Evolutionary conservation across 164 flowering plant species (phyloP).

Genomic region (Taxillus chinensis): DNA sequence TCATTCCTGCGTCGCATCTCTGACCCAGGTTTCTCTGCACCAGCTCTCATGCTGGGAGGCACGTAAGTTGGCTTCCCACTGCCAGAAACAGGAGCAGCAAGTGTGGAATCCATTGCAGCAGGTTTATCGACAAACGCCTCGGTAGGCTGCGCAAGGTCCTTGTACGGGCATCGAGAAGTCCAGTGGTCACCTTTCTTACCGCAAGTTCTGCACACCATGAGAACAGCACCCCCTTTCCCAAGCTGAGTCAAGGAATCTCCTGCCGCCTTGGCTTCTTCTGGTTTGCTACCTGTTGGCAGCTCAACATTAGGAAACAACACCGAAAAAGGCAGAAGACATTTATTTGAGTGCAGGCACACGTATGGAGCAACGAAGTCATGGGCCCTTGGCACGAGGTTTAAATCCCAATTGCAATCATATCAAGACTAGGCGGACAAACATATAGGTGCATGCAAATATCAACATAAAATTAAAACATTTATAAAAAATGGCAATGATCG

Average conservation of each 20-base stretch:
- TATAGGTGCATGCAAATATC: too few species aligned
- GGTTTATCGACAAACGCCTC: constrained; percentile 46
- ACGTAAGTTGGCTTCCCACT: constrained; percentile 40
- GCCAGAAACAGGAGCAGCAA: constrained; percentile 25
- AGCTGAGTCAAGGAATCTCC: constrained; percentile 52
- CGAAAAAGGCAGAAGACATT: too few species aligned
- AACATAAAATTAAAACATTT: too few species aligned
- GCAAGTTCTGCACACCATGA: constrained; percentile 79
- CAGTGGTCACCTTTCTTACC: constrained; percentile 82
- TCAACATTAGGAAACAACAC: neutral
- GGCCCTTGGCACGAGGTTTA: too few species aligned
- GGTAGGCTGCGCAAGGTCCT: constrained; percentile 47
- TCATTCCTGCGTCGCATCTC: constrained; percentile 50
- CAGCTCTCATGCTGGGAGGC: constrained; percentile 36
- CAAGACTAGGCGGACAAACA: too few species aligned
- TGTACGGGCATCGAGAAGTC: constrained; percentile 72
- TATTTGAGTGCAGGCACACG: too few species aligned
- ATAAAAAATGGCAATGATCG: too few species aligned
- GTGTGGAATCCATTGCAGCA: constrained; percentile 23
- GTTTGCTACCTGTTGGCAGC: constrained; percentile 44
- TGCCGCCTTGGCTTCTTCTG: constrained; percentile 45
- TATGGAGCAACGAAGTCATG: too few species aligned
- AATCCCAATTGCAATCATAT: too few species aligned
- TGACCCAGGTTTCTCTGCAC: constrained; percentile 23
- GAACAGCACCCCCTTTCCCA: constrained; percentile 63